Base-by-base conservation (phyloP, 495 filamentous ascomycete species). In the Letharia lupina region DNA sequence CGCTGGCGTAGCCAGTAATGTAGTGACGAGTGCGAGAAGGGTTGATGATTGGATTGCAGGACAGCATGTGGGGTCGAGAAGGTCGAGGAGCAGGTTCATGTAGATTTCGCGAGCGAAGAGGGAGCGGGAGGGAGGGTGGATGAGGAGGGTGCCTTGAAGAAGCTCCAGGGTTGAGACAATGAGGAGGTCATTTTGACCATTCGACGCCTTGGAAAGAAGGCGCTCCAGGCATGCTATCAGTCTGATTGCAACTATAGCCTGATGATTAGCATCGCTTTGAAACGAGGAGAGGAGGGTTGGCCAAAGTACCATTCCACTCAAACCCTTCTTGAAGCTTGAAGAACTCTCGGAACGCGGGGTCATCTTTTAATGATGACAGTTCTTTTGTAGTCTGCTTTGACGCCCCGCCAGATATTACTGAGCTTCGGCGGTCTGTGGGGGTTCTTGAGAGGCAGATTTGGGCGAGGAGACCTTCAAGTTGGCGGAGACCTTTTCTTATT, bases 321-420 rank as follows among this genome's bases (percentile, higher is more conserved):
- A 98, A 98, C 15, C 93, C 88, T 71, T 96, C 93, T 75, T 98
- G 94, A 61, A 98, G 74, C 72, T 96, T 91, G 80, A 96, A 96
- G 78, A 98, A 98, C 74, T 98, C 94, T 62, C 90, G 80, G 73
- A 96, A 98, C 13, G 93, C 94, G 37, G 89, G 91, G 75, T 98
- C 94, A 69, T 89, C 85, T 64, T 81, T 81, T 69, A 96, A 76
- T 60, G 90, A 85, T 47, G 77, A 77, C 57, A 96, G 79, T 31
- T 80, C 79, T 76, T 93, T 93, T n/a, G 82, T 77, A 37, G 78
- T 75, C 12, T 80, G 80, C 57, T 77, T 77, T 56, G 75, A 67
- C 57, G 74, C 70, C 23, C 71, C 73, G 52, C 73, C 71, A 23
- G 74, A 67, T 62, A 79, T 66, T 23, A 77, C 70, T 5, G 81